phyloP scores from a whole-genome alignment of 495 filamentous ascomycete genomes.

The Annulohypoxylon maeteangense region DNA sequence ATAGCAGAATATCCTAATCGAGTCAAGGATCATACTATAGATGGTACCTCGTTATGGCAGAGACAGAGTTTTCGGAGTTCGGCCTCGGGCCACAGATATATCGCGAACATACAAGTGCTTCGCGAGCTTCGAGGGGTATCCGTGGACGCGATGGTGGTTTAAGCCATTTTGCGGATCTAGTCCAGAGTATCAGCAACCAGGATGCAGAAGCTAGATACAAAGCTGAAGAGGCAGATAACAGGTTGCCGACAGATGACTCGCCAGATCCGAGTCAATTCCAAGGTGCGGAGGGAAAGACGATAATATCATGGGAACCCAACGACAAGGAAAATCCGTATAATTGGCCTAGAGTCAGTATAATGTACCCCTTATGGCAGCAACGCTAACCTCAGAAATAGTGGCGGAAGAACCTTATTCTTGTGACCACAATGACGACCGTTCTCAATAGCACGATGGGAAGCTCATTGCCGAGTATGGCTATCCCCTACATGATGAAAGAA shows the following conservation, averaged over 20 bases:
- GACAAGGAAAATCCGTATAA: slow-evolving; percentile 68
- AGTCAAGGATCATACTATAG: neutral
- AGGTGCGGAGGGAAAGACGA: slow-evolving; percentile 45
- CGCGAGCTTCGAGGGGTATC: slow-evolving; percentile 5
- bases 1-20: neutral
- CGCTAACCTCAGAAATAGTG: slow-evolving; percentile 44
- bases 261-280: slow-evolving; percentile 25
- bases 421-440: slow-evolving; percentile 69
- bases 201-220: slow-evolving; percentile 51
- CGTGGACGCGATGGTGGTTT: slow-evolving; percentile 21
- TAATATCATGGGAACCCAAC: slow-evolving; percentile 61
- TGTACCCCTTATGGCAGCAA: neutral
- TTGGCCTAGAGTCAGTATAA: slow-evolving; percentile 56
- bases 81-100: slow-evolving; percentile 12
- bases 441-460: slow-evolving; percentile 80
- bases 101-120: slow-evolving; percentile 25
- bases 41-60: slow-evolving; percentile 16
- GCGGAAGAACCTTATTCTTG: slow-evolving; percentile 67
- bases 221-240: slow-evolving; percentile 52
- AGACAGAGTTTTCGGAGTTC: neutral
- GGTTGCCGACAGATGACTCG: slow-evolving; percentile 34
- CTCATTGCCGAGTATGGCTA: slow-evolving; percentile 71
- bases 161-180: slow-evolving; percentile 38
- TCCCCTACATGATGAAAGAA: slow-evolving; percentile 64
- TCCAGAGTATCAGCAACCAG: slow-evolving; percentile 51